A percentile compares a stretch with the other conserved stretches of the same genome.
phyloP scores from a whole-genome alignment of 306 rosid genomes.

The Carpinus fangiana region DNA sequence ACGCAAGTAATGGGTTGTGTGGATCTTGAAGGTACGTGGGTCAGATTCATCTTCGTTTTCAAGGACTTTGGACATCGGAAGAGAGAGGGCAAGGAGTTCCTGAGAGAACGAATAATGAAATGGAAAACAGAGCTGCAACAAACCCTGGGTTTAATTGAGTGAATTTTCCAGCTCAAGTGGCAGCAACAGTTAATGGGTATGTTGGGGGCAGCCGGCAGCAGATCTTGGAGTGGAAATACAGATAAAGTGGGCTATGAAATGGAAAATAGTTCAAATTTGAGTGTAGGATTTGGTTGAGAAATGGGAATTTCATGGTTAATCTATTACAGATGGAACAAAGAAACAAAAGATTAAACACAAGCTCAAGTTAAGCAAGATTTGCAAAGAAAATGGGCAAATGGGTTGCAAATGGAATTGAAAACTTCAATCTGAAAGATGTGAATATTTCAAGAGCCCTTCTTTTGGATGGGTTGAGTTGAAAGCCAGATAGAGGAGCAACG shows the following conservation, averaged over 20 bases:
- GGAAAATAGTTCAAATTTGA: neutral
- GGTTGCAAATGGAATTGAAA: no score
- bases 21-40: slow-evolving; percentile 41
- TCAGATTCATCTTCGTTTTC: slow-evolving; percentile 57
- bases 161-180: slow-evolving; percentile 5
- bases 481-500: neutral
- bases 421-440: no score
- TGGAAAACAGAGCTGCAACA: neutral
- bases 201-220: neutral
- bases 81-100: neutral
- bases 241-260: slow-evolving; percentile 22
- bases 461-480: no score
- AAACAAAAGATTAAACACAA: no score
- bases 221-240: slow-evolving; percentile 16
- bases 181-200: slow-evolving; percentile 21
- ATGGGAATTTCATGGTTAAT: slow-evolving; percentile 11
- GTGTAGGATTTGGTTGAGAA: slow-evolving; percentile 17
- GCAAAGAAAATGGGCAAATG: no score
- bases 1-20: slow-evolving; percentile 28
- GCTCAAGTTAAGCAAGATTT: no score
- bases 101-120: slow-evolving; percentile 14
- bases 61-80: slow-evolving; percentile 48
- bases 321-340: neutral
- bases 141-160: slow-evolving; percentile 4
- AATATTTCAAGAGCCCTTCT: no score